Evolutionary conservation across 2,329 filamentous ascomycete genomes (phyloP), one percentile per base, ranked within the genome.

Genomic region (Aspergillus sp.): DNA sequence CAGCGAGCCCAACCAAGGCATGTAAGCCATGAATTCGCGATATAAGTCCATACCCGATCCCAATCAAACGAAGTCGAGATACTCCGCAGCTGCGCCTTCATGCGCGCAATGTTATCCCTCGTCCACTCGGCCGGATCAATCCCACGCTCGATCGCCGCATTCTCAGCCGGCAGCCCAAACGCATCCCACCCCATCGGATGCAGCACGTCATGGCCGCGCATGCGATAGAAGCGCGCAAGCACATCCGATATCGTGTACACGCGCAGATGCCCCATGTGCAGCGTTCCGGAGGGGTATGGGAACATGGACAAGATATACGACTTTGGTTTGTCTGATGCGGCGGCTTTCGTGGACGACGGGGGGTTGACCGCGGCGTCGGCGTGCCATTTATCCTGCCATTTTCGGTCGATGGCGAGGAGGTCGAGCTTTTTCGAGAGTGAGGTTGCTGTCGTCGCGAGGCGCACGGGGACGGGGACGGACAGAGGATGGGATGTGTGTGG

Each of bases 101-200:
- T 95, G 63, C 82, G 86, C 36, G 78, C 77, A 61, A 96, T 95
- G 65, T 96, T 96, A 60, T 79, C 77, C 64, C 79, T 80, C 0
- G 91, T 96, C 91, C 91, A 96, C 7, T 77, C 78, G 7, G 82
- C 86, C 1, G 91, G 90, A 64, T 89, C 83, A 54, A 93, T 80
- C 11, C 89, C 89, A 56, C 87, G 79, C 72, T 95, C 89, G 52
- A 95, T 88, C 8, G 91, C 91, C 16, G 91, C 91, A 73, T 96
- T 96, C 71, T 96, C 91, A 41, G 91, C 91, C 10, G 91, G 91
- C 51, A 96, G 76, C 2, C 91, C 91, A 73, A 96, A 95, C 4
- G 90, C 89, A 76, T 96, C 91, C 90, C 91, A 96, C 10, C 91
- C 91, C 81, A 95, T 95, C n/a, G 91, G 90, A 58, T 95, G 82